Evolutionary conservation across 78 protist genomes (phyloP).

Genomic region (Bigelowiella natans): DNA sequence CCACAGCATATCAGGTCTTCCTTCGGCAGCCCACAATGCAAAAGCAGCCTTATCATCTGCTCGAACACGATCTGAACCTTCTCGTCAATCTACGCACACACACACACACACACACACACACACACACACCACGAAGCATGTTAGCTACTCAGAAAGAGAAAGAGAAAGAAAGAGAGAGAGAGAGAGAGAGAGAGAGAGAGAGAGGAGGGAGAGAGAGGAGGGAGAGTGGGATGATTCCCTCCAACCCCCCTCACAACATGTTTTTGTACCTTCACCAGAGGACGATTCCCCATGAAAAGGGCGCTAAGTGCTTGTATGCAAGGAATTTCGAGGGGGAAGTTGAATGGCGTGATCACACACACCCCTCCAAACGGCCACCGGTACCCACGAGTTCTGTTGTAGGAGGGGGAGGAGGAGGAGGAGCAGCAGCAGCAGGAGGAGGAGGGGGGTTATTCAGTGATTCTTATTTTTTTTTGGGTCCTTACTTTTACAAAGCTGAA

Average conservation of each 20-base stretch:
- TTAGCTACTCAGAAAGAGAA: background rate
- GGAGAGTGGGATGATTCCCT: background rate
- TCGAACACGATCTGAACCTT: slow-evolving; percentile 27
- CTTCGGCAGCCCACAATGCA: slow-evolving; percentile 13
- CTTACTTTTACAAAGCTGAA: too few relatives aligned
- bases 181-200: background rate
- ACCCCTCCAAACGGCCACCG: slow-evolving; percentile 31
- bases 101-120: background rate
- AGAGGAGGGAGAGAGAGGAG: background rate
- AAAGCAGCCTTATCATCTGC: slow-evolving; percentile 12
- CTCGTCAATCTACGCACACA: background rate
- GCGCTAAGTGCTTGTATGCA: background rate
- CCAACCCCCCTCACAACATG: too few relatives aligned
- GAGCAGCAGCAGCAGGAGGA: too few relatives aligned
- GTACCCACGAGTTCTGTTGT: background rate
- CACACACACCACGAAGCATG: background rate
- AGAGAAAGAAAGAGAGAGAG: background rate
- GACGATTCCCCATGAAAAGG: slow-evolving; percentile 31
- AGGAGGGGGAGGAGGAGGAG: too few relatives aligned
- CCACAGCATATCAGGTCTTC: slow-evolving; percentile 15
- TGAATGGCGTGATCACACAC: slow-evolving; percentile 35
- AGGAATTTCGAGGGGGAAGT: slow-evolving; percentile 43
- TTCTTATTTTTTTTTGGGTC: background rate
- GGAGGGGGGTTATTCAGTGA: background rate
- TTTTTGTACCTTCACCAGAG: slow-evolving; percentile 14